phyloP scores from a whole-genome alignment of 805 yeast species.

The Wickerhamiella kurtzmanii region DNA sequence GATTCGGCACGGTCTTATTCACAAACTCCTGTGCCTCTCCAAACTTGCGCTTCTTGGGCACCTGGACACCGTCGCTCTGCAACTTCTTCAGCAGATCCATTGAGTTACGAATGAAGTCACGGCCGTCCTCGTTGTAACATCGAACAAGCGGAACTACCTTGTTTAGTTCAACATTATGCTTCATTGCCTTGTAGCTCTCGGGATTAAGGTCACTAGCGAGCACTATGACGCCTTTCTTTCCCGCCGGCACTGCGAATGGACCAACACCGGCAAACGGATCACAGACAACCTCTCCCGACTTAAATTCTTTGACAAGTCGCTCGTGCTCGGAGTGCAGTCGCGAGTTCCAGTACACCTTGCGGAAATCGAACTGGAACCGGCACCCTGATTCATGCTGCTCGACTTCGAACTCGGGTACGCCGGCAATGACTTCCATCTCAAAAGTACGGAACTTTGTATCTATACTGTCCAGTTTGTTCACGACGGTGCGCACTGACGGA shows the following conservation, averaged over 20 bases:
- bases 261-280: slow-evolving; percentile 99
- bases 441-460: slow-evolving; percentile 84
- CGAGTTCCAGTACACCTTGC: slow-evolving; percentile 95
- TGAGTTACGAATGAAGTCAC: slow-evolving; percentile 57
- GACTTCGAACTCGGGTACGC: slow-evolving; percentile 53
- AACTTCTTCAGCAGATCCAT: slow-evolving; percentile 39
- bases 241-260: slow-evolving; percentile 95
- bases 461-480: slow-evolving; percentile 77
- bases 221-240: slow-evolving; percentile 63
- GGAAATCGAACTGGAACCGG: slow-evolving; percentile 71
- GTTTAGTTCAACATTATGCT: slow-evolving; percentile 49
- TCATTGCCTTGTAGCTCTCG: slow-evolving; percentile 58
- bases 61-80: slow-evolving; percentile 22
- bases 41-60: slow-evolving; percentile 2
- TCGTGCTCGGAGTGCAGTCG: slow-evolving; percentile 89
- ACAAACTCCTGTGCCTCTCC: slow-evolving; percentile 1
- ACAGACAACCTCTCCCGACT: slow-evolving; percentile 61
- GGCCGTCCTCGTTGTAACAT: slow-evolving; percentile 60
- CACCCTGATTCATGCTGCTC: slow-evolving; percentile 84
- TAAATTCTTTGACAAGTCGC: slow-evolving; percentile 48
- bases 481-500: slow-evolving; percentile 65
- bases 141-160: slow-evolving; percentile 46
- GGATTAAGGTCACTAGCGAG: slow-evolving; percentile 93
- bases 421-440: slow-evolving; percentile 87
- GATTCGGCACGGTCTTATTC: slow-evolving; percentile 32